Evolutionary conservation across 2,329 filamentous ascomycete species (phyloP).

Genomic region (Torrubiellomyces zombiae): DNA sequence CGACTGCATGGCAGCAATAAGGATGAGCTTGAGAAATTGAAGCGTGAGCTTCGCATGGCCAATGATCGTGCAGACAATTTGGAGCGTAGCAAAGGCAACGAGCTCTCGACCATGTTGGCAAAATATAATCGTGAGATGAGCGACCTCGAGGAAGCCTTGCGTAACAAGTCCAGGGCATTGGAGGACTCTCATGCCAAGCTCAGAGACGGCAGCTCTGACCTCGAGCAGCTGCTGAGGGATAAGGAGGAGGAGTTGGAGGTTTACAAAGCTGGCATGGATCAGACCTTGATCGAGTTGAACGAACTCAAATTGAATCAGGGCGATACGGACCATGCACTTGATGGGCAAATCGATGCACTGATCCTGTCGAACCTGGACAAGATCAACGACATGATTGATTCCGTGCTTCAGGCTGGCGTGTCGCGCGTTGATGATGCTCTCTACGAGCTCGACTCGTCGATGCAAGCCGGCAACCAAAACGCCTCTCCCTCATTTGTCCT

Average conservation of each 20-base stretch:
- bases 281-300: conserved; percentile 82
- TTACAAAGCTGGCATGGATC: conserved; percentile 95
- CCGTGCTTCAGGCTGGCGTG: conserved; percentile 82
- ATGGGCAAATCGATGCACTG: conserved; percentile 81
- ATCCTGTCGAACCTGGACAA: conserved; percentile 76
- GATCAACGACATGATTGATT: conserved; percentile 96
- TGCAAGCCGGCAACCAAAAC: conserved; percentile 98
- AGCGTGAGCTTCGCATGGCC: conserved; percentile 82
- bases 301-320: conserved; percentile 64
- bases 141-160: conserved; percentile 82
- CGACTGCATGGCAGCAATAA: conserved; percentile 71
- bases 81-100: conserved; percentile 84
- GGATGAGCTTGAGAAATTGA: conserved; percentile 88
- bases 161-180: conserved; percentile 72
- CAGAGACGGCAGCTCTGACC: conserved; percentile 66
- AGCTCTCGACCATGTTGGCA: conserved; percentile 83
- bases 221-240: conserved; percentile 71
- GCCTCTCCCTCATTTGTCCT: conserved; percentile 88
- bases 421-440: conserved; percentile 89
- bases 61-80: conserved; percentile 82
- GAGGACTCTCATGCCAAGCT: conserved; percentile 69
- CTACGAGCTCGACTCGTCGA: conserved; percentile 92
- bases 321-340: conserved; percentile 63
- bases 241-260: conserved; percentile 98
- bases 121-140: conserved; percentile 97